These are phyloP conservation scores for Ochetophila trinervis DNA, from an alignment of 306 rosid genomes.

Conservation along the genomic window DNA sequence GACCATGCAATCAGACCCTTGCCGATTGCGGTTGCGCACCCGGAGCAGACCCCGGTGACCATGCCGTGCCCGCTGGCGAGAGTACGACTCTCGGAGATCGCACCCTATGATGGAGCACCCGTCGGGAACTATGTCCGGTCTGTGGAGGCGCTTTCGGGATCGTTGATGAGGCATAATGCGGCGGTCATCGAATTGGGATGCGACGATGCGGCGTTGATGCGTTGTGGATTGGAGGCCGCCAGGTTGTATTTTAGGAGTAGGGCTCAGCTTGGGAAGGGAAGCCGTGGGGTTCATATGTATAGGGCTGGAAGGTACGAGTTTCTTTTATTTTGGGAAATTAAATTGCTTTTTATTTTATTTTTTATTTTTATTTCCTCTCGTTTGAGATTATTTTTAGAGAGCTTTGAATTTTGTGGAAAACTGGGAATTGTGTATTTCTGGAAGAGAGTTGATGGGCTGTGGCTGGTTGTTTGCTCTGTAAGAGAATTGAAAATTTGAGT, in stretches of 20 bases:
- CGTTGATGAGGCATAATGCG: conserved; percentile 84
- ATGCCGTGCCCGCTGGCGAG: conserved; percentile 46
- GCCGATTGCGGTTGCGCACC: conserved; percentile 46
- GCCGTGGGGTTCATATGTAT: conserved; percentile 82
- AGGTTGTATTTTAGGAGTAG: conserved; percentile 72
- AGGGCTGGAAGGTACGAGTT: conserved; percentile 79
- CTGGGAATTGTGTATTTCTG: too few species aligned
- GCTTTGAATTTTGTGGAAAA: too few species aligned
- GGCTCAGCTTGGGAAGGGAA: conserved; percentile 63
- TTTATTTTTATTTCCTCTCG: too few species aligned
- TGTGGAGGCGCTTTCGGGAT: conserved; percentile 61
- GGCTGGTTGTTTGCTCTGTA: too few species aligned
- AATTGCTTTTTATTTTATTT: background rate
- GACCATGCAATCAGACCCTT: conserved; percentile 41
- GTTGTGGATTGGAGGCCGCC: conserved; percentile 86
- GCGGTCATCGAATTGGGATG: conserved; percentile 70
- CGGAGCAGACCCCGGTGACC: conserved; percentile 37
- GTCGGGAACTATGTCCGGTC: conserved; percentile 56
- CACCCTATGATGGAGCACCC: conserved; percentile 76
- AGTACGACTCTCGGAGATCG: conserved; percentile 78
- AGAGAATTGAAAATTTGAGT: too few species aligned
- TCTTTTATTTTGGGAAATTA: background rate
- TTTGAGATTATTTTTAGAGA: too few species aligned
- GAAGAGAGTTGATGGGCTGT: too few species aligned
- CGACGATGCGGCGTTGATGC: conserved; percentile 63